These are phyloP conservation scores for Jimgerdemannia flammicorona DNA, from an alignment of 192 early-diverging fungal genomes.

Conservation along the genomic window DNA sequence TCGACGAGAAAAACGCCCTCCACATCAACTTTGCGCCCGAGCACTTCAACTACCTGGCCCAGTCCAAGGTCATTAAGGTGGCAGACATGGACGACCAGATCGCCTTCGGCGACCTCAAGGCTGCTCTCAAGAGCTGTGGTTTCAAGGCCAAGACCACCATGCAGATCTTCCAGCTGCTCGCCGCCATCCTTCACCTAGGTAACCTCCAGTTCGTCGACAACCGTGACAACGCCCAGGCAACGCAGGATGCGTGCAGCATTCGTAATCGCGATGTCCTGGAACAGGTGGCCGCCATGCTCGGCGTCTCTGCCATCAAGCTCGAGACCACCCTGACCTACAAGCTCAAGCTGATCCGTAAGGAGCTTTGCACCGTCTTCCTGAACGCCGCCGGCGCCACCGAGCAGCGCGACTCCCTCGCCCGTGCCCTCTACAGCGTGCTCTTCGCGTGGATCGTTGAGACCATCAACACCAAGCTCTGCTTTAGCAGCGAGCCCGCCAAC, in stretches of 20 bases:
- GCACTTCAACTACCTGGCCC: constrained; percentile 50
- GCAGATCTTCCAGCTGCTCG: constrained; percentile 79
- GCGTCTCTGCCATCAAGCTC: constrained; percentile 67
- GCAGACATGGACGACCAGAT: constrained; percentile 40
- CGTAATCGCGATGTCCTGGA: constrained; percentile 73
- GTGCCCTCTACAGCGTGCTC: constrained; percentile 81
- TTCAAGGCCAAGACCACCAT: constrained; percentile 63
- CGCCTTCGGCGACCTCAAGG: constrained; percentile 61
- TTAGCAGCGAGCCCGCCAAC: constrained; percentile 60
- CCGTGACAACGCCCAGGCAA: constrained; percentile 45
- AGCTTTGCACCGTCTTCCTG: constrained; percentile 89
- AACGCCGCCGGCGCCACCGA: constrained; percentile 68
- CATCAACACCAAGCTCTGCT: constrained; percentile 80
- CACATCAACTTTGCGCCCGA: constrained; percentile 55
- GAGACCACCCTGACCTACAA: constrained; percentile 75
- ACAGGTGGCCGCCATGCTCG: constrained; percentile 74
- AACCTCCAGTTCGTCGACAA: constrained; percentile 78
- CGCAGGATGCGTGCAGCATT: constrained; percentile 71
- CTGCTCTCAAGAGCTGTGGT: constrained; percentile 56
- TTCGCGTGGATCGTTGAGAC: constrained; percentile 91
- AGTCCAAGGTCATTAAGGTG: constrained; percentile 10
- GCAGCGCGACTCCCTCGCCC: constrained; percentile 82
- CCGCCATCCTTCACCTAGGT: constrained; percentile 89
- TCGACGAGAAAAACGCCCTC: constrained; percentile 65
- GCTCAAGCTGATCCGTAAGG: constrained; percentile 75